Percentiles rank a stretch among this genome's conserved stretches.
Evolutionary conservation across 2,329 filamentous ascomycete species (phyloP).

Genomic region (Apiospora sp.): DNA sequence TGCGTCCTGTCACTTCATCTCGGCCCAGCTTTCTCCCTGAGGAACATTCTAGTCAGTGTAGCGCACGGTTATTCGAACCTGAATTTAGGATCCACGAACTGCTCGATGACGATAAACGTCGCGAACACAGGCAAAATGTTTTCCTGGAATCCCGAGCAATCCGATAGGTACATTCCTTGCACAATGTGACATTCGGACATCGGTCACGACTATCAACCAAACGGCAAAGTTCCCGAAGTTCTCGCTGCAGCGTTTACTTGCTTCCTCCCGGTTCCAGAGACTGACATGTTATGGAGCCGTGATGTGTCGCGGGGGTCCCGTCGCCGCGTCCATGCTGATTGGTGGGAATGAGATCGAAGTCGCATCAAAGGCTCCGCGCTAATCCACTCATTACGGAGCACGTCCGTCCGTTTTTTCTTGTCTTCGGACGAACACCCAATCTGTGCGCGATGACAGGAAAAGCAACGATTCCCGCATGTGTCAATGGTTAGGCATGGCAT

Average conservation of each 20-base stretch:
- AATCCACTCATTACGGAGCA: neutral
- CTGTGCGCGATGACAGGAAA: neutral
- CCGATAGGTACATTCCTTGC: neutral
- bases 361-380: neutral
- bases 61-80: neutral
- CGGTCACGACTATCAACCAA: neutral
- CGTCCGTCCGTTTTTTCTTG: neutral
- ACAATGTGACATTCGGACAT: neutral
- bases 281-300: conserved; percentile 2
- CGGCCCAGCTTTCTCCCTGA: neutral
- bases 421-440: neutral
- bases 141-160: neutral
- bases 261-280: neutral
- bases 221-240: neutral
- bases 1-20: too few relatives aligned
- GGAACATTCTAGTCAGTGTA: neutral
- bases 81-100: too few relatives aligned
- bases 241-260: neutral
- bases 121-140: neutral
- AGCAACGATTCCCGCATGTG: neutral
- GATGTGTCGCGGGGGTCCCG: conserved; percentile 16
- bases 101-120: neutral
- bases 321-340: conserved; percentile 14
- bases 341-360: neutral
- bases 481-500: neutral